phyloP scores from a whole-genome alignment of 345 rosid species.

The Populus davidiana region DNA sequence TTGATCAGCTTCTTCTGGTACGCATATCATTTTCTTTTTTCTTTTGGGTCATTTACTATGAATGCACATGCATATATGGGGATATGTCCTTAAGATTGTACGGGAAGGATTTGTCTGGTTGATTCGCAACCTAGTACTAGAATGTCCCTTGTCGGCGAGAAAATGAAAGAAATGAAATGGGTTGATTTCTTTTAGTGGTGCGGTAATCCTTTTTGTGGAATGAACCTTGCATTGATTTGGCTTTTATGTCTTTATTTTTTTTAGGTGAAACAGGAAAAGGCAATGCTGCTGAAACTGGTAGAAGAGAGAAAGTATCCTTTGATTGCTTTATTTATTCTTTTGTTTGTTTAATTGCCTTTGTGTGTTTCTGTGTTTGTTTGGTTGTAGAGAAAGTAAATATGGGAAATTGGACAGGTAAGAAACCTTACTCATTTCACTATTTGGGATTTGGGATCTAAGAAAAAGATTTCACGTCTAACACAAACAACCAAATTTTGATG shows the following conservation, averaged over 20 bases:
- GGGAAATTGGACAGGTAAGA: background rate
- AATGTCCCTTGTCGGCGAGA: too few species aligned
- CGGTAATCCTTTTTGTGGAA: too few species aligned
- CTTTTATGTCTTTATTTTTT: background rate
- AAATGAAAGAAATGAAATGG: too few species aligned
- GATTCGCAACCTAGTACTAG: too few species aligned
- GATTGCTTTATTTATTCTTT: too few species aligned
- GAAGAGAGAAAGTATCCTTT: slow-evolving; percentile 77
- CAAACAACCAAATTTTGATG: background rate
- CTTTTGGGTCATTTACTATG: too few species aligned
- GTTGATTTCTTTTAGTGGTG: too few species aligned
- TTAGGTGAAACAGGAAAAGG: slow-evolving; percentile 53
- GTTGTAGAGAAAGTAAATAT: background rate
- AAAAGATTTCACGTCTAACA: background rate
- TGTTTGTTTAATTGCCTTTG: too few species aligned
- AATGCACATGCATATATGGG: too few species aligned
- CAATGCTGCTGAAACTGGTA: slow-evolving; percentile 50
- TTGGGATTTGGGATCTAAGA: background rate
- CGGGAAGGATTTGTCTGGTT: too few species aligned
- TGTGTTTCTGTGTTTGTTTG: background rate
- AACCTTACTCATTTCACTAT: background rate
- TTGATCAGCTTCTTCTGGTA: slow-evolving; percentile 52
- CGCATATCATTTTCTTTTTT: background rate
- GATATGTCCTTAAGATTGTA: too few species aligned
- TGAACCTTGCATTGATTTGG: background rate